Conservation (phyloP, 1,284 basidiomycete genomes). For the Neonothopanus nambi region DNA sequence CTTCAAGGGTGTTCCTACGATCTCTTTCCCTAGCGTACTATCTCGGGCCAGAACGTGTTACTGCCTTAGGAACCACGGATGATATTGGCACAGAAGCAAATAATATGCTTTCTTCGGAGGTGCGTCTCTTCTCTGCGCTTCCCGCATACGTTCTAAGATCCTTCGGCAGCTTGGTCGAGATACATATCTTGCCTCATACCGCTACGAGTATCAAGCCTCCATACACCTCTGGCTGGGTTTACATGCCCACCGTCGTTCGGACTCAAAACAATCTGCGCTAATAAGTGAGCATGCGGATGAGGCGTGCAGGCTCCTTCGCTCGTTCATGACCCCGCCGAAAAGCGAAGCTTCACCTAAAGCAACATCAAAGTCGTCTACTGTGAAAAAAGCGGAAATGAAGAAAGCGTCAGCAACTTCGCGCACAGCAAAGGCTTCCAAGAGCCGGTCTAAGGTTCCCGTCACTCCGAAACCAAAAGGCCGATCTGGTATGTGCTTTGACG, state of each 20-base stretch:
- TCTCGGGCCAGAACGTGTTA: conserved; percentile 26
- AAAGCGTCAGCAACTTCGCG: conserved; percentile 7
- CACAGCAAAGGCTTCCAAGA: conserved; percentile 10
- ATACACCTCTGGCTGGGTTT: conserved; percentile 66
- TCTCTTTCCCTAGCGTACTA: conserved; percentile 57
- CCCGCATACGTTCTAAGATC: neutral
- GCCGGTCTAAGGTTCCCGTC: conserved; percentile 24
- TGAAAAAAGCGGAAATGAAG: conserved; percentile 25
- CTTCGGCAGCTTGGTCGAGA: conserved; percentile 35
- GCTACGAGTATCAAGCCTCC: conserved; percentile 48
- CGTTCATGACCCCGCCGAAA: conserved; percentile 21
- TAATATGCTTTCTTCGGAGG: conserved; percentile 39
- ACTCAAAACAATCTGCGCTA: conserved; percentile 38
- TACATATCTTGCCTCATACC: conserved; percentile 35
- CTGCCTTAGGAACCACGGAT: conserved; percentile 28
- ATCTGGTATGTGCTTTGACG: conserved; percentile 36
- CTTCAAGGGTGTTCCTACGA: conserved; percentile 52
- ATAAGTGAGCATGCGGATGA: conserved; percentile 50
- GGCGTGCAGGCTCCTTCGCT: conserved; percentile 49
- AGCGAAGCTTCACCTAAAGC: neutral
- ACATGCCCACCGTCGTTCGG: conserved; percentile 56
- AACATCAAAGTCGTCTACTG: neutral
- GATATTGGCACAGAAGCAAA: conserved; percentile 44
- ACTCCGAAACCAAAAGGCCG: conserved; percentile 40
- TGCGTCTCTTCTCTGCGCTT: conserved; percentile 25